Base-by-base conservation (phyloP, 164 flowering plant genomes). In the Paratinospora sagittata region DNA sequence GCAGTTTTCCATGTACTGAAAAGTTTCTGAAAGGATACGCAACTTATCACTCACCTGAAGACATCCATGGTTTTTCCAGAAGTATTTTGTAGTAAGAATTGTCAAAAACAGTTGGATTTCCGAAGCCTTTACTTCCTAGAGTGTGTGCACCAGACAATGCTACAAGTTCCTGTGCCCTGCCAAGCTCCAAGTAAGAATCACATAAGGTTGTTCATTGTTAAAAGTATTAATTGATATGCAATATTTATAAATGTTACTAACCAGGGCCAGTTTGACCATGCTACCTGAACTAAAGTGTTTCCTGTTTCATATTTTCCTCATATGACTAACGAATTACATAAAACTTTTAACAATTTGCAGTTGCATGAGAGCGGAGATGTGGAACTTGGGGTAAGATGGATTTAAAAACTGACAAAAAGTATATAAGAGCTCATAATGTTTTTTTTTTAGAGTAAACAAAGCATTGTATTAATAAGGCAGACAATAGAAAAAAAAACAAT, bases 141-240 rank as follows among this genome's bases (percentile, higher is more conserved):
- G 97, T 94, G 79, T 92, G 98, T 9, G 98, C 98, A 71, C 98
- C 98, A 64, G 97, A 92, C 52, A 94, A 78, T 33, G 93, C 97
- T 75, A 94, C 95, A 68, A 94, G 92, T 70, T 94, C 97, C 74
- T 83, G 93, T 72, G 94, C 83, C 49, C 98, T 92, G 85, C 73
- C 61, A 79, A 74, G 34, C 34, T 84, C 73, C 58, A 79, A 74
- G 34, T 34, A 55, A 69, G 27, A 80, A 65, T 55, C 43, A 49
- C 37, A 27, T 24, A 16, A 26, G 14, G 13, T 49, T 45, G 45
- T 2, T 52, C 49, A 58, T 49, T 43, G n/a, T 16, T n/a, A 13
- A 37, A 66, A 52, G 24, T n/a, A 27, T 11, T 2, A 68, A 47
- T 14, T 21, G 17, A 21, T 66, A 36, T 39, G 13, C 24, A 37